A percentile compares a stretch with the other conserved stretches of the same genome.
phyloP scores from a whole-genome alignment of 306 rosid species.

The Cicer chorassanicum region DNA sequence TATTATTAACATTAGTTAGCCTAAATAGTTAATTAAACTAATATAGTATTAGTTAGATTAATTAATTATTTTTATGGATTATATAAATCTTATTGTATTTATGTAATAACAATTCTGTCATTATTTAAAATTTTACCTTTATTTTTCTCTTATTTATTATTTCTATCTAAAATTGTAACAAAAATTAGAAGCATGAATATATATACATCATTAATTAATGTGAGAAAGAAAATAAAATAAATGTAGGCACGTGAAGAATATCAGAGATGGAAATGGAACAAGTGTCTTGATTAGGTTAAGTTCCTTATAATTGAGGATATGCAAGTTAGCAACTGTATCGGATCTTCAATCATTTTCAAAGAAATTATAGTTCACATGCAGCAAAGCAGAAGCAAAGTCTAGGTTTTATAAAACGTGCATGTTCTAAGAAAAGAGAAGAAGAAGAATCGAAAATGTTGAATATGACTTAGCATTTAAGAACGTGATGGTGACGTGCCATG shows the following conservation, averaged over 20 bases:
- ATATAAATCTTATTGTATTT: too few species aligned
- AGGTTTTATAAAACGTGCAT: constrained; percentile 35
- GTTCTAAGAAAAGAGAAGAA: neutral
- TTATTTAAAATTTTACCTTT: too few species aligned
- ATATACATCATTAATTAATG: neutral
- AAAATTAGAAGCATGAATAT: too few species aligned
- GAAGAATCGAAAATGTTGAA: constrained; percentile 21
- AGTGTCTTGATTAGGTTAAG: neutral
- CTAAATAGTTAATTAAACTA: too few species aligned
- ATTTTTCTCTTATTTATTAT: too few species aligned
- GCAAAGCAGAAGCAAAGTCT: constrained; percentile 13
- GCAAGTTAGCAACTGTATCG: constrained; percentile 32
- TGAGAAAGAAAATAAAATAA: neutral
- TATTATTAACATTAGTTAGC: too few species aligned
- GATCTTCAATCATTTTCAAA: constrained; percentile 41
- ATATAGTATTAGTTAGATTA: too few species aligned
- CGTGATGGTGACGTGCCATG: constrained; percentile 53
- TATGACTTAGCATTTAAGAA: constrained; percentile 14
- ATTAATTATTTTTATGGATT: too few species aligned
- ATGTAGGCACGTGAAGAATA: constrained; percentile 41
- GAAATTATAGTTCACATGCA: constrained; percentile 20
- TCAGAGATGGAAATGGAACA: neutral
- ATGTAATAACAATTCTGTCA: too few species aligned
- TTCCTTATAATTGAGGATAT: neutral
- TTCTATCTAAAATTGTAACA: too few species aligned